Conservation (phyloP, 306 rosid species). For the Vigna nakashimae region DNA sequence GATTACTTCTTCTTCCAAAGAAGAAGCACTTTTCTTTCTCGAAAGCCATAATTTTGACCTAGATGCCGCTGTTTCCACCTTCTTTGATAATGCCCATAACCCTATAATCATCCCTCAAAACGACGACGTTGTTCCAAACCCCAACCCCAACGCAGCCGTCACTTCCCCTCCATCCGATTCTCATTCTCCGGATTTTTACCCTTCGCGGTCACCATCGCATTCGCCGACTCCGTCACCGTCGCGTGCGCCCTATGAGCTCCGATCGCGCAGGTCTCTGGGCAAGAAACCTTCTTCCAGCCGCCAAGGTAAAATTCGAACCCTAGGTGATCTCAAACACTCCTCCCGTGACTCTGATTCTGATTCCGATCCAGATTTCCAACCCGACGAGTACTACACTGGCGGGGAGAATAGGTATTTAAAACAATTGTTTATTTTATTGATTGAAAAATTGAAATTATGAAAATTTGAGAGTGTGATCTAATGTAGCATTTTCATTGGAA, state of each 20-base stretch:
- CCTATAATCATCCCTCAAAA: not conserved
- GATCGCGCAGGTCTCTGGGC: conserved; percentile 61
- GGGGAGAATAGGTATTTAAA: conserved; percentile 83
- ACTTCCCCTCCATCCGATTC: conserved; percentile 51
- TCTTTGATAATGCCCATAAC: conserved; percentile 52
- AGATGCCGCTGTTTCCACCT: conserved; percentile 89
- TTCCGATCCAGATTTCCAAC: conserved; percentile 72
- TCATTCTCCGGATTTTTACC: conserved; percentile 50
- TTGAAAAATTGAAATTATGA: not conserved
- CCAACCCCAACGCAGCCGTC: conserved; percentile 21
- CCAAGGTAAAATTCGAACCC: conserved; percentile 60
- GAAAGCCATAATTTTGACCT: conserved; percentile 89
- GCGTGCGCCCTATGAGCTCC: conserved; percentile 74
- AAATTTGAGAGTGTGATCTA: not conserved
- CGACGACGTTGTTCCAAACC: not conserved
- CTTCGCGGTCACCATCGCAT: conserved; percentile 44
- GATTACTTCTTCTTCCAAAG: conserved; percentile 75
- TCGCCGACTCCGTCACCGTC: conserved; percentile 55
- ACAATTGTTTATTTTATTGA: not conserved
- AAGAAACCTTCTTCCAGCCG: conserved; percentile 62
- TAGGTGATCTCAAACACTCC: conserved; percentile 71
- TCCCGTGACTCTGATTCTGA: conserved; percentile 49
- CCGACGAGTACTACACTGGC: conserved; percentile 82
- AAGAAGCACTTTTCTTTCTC: conserved; percentile 83
- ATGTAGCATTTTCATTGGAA: not conserved